These are phyloP conservation scores for Stenocarpella maydis DNA, from an alignment of 2,329 filamentous ascomycete genomes.

Conservation along the genomic window DNA sequence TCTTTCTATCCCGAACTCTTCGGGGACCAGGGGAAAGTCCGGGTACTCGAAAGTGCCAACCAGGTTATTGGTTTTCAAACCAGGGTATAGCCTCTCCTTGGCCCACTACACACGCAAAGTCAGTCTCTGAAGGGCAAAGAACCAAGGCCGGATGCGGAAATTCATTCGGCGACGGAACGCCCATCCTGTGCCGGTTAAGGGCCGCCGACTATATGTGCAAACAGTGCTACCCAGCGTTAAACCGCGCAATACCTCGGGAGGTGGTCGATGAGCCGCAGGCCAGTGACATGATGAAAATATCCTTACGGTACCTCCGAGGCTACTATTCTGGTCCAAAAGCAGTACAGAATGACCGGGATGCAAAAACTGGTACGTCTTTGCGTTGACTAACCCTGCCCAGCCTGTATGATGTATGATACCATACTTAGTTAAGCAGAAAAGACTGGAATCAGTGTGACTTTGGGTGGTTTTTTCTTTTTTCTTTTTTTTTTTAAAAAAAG, in stretches of 20 bases:
- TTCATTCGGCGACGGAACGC: neutral
- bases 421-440: neutral
- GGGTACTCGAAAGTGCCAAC: slow-evolving; percentile 76
- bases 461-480: no score
- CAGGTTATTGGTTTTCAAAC: slow-evolving; percentile 78
- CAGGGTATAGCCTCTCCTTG: slow-evolving; percentile 70
- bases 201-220: neutral
- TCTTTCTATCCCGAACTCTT: slow-evolving; percentile 56
- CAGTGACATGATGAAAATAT: no score
- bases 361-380: slow-evolving; percentile 68
- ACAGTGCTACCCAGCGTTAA: no score
- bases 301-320: slow-evolving; percentile 65
- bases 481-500: no score
- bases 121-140: neutral
- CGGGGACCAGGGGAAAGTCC: slow-evolving; percentile 74
- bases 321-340: slow-evolving; percentile 64
- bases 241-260: neutral
- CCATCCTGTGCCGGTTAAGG: no score
- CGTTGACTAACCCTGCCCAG: slow-evolving; percentile 65
- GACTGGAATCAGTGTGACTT: neutral
- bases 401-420: slow-evolving; percentile 47
- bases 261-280: neutral
- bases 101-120: slow-evolving; percentile 59
- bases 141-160: neutral
- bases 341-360: slow-evolving; percentile 64